Conservation (phyloP, 257 asterid species). For the Scutellaria minor region DNA sequence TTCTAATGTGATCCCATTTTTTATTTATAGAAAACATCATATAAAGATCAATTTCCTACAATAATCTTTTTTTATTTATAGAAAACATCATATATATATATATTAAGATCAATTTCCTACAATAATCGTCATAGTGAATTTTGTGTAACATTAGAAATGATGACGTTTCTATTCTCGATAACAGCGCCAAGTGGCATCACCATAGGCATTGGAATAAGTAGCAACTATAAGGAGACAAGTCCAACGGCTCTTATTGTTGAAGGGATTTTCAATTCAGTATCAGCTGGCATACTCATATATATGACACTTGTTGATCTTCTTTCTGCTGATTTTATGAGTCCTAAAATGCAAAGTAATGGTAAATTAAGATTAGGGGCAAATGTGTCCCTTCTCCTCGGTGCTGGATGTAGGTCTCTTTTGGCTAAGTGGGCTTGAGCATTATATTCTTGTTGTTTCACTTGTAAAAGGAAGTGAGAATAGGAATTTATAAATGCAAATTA, state of each 20-base stretch:
- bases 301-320: conserved; percentile 52
- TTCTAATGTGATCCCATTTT: too few relatives aligned
- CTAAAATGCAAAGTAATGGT: conserved; percentile 39
- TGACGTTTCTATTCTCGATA: conserved; percentile 47
- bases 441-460: neutral
- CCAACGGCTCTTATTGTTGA: conserved; percentile 34
- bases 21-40: too few relatives aligned
- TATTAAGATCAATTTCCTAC: too few relatives aligned
- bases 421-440: conserved; percentile 46
- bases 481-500: too few relatives aligned
- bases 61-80: too few relatives aligned
- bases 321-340: conserved; percentile 49
- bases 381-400: conserved; percentile 44
- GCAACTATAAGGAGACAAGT: conserved; percentile 41
- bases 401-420: conserved; percentile 52
- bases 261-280: conserved; percentile 47
- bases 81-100: too few relatives aligned
- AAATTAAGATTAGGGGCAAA: conserved; percentile 42
- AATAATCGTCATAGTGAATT: too few relatives aligned
- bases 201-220: conserved; percentile 48
- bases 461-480: neutral
- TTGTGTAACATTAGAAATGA: too few relatives aligned
- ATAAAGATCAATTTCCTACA: too few relatives aligned
- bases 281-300: conserved; percentile 47
- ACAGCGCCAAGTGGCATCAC: too few relatives aligned